A percentile compares a stretch with the other conserved stretches of the same genome.
These are phyloP conservation scores for Phytomonas serpens DNA, from an alignment of 208 protist species.

Conservation along the genomic window DNA sequence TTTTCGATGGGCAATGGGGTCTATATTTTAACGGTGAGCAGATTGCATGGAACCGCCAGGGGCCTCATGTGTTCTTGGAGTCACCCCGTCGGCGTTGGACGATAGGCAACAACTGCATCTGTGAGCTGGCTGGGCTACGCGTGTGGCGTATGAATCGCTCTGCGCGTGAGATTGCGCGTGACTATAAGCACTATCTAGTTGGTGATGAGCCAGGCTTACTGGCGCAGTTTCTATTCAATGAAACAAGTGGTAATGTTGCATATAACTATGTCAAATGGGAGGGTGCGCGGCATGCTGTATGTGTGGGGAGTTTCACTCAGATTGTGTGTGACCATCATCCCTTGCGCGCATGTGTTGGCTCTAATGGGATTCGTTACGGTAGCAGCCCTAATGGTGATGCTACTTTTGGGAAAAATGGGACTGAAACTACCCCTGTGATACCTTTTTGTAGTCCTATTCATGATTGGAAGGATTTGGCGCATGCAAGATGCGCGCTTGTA, in stretches of 20 bases:
- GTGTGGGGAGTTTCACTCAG: conserved; percentile 36
- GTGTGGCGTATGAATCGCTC: conserved; percentile 66
- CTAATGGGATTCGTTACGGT: neutral
- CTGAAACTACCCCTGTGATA: neutral
- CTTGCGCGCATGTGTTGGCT: conserved; percentile 19
- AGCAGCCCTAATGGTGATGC: conserved; percentile 3
- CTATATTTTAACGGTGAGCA: conserved; percentile 76
- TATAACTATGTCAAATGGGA: conserved; percentile 57
- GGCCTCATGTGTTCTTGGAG: conserved; percentile 65
- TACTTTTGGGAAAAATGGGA: neutral
- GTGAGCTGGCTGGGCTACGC: conserved; percentile 67
- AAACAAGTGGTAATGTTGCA: conserved; percentile 74
- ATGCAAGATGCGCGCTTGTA: conserved; percentile 21
- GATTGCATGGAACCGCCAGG: conserved; percentile 53
- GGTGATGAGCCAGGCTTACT: conserved; percentile 72
- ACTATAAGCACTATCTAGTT: conserved; percentile 50
- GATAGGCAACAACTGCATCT: conserved; percentile 63
- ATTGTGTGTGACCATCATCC: conserved; percentile 30
- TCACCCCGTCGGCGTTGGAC: conserved; percentile 73
- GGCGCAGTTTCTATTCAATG: conserved; percentile 73
- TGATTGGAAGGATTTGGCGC: conserved; percentile 32
- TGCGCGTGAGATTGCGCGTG: conserved; percentile 58
- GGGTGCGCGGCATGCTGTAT: conserved; percentile 43
- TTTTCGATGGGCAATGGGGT: conserved; percentile 85
- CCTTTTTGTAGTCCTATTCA: conserved; percentile 22